A percentile compares a stretch with the other conserved stretches of the same genome.
Conservation (phyloP, 768 basidiomycete species). For the Trametes maxima region DNA sequence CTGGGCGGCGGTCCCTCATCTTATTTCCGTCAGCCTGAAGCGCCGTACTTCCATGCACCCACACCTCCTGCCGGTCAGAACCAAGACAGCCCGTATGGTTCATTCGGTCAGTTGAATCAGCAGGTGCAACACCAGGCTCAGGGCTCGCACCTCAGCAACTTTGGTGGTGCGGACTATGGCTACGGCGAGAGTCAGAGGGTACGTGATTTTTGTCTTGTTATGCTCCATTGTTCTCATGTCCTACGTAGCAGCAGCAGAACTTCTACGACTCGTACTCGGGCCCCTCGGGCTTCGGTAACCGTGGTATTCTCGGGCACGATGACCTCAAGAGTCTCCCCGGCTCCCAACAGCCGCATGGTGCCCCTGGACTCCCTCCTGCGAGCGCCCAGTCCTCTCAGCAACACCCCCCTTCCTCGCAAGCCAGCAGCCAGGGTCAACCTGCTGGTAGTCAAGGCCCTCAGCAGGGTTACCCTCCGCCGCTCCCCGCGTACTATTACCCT, state of each 20-base stretch:
- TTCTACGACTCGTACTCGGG: constrained; percentile 80
- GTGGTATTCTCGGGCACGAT: constrained; percentile 70
- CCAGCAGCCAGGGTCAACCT: constrained; percentile 56
- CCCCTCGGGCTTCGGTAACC: constrained; percentile 62
- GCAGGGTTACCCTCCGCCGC: constrained; percentile 63
- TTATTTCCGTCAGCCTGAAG: constrained; percentile 73
- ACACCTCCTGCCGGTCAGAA: constrained; percentile 71
- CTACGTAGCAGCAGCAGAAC: constrained; percentile 43
- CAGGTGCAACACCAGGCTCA: constrained; percentile 64
- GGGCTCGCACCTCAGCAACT: constrained; percentile 51
- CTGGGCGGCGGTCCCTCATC: constrained; percentile 48
- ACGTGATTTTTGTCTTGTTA: constrained; percentile 28
- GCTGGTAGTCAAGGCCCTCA: constrained; percentile 64
- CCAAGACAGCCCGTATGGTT: constrained; percentile 63
- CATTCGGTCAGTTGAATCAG: constrained; percentile 66
- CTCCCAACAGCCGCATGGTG: constrained; percentile 43
- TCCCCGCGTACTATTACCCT: constrained; percentile 54
- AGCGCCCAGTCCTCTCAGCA: constrained; percentile 59
- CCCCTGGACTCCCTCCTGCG: constrained; percentile 53
- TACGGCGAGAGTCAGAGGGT: constrained; percentile 72
- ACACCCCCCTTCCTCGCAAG: constrained; percentile 49
- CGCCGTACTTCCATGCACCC: constrained; percentile 76
- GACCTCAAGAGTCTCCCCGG: constrained; percentile 72
- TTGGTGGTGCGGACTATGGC: constrained; percentile 65
- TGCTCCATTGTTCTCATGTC: constrained; percentile 21